A percentile compares a stretch with the other conserved stretches of the same genome.
These are phyloP conservation scores for Irpex sp. DNA, from an alignment of 1,284 basidiomycete genomes.

Conservation along the genomic window DNA sequence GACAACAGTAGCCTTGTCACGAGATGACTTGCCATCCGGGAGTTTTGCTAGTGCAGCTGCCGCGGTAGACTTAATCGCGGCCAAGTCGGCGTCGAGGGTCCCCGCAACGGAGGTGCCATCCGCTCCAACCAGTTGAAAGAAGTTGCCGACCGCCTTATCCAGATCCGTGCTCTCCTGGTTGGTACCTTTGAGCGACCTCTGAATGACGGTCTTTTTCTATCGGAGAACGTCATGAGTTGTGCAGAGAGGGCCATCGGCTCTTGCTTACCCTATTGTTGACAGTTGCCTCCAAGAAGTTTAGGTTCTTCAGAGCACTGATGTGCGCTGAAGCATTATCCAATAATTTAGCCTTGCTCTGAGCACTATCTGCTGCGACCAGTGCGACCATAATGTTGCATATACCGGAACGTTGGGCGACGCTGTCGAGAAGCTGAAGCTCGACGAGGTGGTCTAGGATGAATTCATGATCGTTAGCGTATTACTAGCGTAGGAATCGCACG, in stretches of 20 bases:
- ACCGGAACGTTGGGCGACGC: not conserved
- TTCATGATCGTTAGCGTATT: not conserved
- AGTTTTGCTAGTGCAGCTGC: not conserved
- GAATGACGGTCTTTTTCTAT: conserved; percentile 1
- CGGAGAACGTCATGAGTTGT: not conserved
- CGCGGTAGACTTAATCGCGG: not conserved
- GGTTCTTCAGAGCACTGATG: not conserved
- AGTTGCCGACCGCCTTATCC: conserved; percentile 1
- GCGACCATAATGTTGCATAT: not conserved
- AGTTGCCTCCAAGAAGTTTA: not conserved
- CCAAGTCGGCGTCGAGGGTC: not conserved
- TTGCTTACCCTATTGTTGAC: not conserved
- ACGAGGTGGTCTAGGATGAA: not conserved
- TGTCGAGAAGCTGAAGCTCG: not conserved
- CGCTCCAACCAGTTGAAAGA: not conserved
- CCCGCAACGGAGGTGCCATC: not conserved
- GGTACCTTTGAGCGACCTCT: not conserved
- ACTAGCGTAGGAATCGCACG: not conserved
- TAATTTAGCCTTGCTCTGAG: not conserved
- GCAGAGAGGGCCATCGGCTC: not conserved
- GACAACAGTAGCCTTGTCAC: conserved; percentile 2
- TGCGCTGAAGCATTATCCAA: not conserved
- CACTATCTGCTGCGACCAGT: not conserved
- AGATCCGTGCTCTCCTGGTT: not conserved
- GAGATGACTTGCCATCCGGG: conserved; percentile 3